Evolutionary conservation across 345 rosid species (phyloP).

Genomic region (Streptanthus diversifolius): DNA sequence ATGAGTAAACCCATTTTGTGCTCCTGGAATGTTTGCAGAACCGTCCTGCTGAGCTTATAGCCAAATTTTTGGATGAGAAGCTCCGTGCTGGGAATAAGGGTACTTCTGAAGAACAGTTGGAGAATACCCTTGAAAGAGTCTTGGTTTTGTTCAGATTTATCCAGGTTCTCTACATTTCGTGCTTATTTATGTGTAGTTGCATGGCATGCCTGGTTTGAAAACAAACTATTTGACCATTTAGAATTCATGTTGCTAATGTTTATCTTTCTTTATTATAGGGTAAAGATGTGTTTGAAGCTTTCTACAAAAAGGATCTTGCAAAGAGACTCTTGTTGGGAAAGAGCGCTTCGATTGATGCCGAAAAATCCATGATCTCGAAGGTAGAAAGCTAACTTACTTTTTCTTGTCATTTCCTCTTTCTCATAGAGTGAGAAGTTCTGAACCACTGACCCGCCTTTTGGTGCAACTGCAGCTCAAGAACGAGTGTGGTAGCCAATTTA

Average conservation of each 20-base stretch:
- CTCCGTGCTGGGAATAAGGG: constrained; percentile 97
- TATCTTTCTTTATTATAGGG: constrained; percentile 45
- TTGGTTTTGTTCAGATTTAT: constrained; percentile 87
- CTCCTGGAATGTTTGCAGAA: constrained; percentile 48
- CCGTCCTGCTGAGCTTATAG: constrained; percentile 92
- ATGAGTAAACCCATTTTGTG: background rate
- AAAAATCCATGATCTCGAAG: constrained; percentile 97
- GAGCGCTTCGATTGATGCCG: constrained; percentile 95
- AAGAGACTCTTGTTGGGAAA: constrained; percentile 81
- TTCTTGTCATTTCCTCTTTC: background rate
- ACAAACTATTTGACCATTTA: background rate
- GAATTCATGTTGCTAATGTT: background rate
- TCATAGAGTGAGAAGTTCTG: background rate
- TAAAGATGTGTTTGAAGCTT: constrained; percentile 92
- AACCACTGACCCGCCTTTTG: constrained; percentile 26
- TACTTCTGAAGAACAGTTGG: constrained; percentile 95
- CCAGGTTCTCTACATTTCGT: constrained; percentile 47
- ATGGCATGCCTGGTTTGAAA: background rate
- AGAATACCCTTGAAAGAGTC: constrained; percentile 83
- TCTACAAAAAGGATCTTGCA: constrained; percentile 93
- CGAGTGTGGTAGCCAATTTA: constrained; percentile 91
- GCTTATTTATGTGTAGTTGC: background rate
- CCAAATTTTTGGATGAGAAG: constrained; percentile 92
- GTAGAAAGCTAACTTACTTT: constrained; percentile 26
- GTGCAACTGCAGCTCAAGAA: constrained; percentile 68